Conservation (phyloP, 169 alveolate genomes). For the Cryptosporidium sp. region DNA sequence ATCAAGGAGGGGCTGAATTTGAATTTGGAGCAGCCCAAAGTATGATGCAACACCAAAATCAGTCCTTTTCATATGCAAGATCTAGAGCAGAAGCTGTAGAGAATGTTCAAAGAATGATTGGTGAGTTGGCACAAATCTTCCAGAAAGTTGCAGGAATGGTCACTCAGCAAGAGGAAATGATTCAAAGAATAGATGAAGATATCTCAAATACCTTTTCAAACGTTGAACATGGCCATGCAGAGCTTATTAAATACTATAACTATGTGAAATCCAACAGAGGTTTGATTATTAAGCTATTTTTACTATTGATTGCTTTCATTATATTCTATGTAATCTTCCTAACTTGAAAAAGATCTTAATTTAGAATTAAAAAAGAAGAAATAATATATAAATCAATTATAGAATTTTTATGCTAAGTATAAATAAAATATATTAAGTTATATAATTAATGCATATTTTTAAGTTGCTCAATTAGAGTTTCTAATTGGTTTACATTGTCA, state of each 20-base stretch:
- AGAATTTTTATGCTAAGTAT: slow-evolving; percentile 1
- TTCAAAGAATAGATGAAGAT: slow-evolving; percentile 76
- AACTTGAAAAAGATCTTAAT: not conserved
- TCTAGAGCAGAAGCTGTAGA: slow-evolving; percentile 81
- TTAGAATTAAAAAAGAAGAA: not conserved
- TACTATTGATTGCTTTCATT: slow-evolving; percentile 74
- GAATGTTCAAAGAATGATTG: slow-evolving; percentile 80
- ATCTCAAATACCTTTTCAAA: slow-evolving; percentile 49
- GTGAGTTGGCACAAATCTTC: slow-evolving; percentile 79
- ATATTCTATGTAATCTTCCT: slow-evolving; percentile 75
- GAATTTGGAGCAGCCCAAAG: slow-evolving; percentile 42
- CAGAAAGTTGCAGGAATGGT: slow-evolving; percentile 81
- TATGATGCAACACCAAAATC: slow-evolving; percentile 46
- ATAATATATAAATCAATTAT: slow-evolving; percentile 2
- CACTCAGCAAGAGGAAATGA: slow-evolving; percentile 81
- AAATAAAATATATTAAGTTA: slow-evolving; percentile 1
- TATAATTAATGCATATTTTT: slow-evolving; percentile 63
- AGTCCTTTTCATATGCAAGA: slow-evolving; percentile 65
- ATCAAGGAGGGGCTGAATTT: not conserved
- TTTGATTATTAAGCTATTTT: slow-evolving; percentile 76
- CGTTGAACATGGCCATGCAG: slow-evolving; percentile 77
- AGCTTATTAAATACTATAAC: slow-evolving; percentile 76
- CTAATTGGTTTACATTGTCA: slow-evolving; percentile 22
- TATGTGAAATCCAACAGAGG: slow-evolving; percentile 78
- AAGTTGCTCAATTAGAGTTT: slow-evolving; percentile 51